Percentiles rank a stretch among this genome's conserved stretches.
phyloP scores from a whole-genome alignment of 371 early-diverging fungal species.

The Rhizopus stolonifer region DNA sequence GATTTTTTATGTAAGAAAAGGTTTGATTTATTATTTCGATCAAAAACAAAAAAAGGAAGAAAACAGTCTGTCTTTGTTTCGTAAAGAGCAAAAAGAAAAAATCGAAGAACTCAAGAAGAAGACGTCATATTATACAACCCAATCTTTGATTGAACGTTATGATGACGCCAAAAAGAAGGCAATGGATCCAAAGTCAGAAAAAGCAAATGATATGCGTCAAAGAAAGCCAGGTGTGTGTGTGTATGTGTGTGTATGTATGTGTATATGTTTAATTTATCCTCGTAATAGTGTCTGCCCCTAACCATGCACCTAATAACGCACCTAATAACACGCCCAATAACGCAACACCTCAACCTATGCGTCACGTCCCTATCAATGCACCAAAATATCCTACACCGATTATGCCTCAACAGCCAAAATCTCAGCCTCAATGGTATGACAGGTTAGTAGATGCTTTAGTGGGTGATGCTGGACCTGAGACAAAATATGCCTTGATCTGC shows the following conservation, averaged over 20 bases:
- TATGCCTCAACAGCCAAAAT: conserved; percentile 15
- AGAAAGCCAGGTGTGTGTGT: conserved; percentile 11
- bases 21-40: conserved; percentile 56
- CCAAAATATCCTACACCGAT: neutral
- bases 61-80: conserved; percentile 47
- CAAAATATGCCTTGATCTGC: conserved; percentile 92
- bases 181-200: conserved; percentile 3
- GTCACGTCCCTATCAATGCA: conserved; percentile 8
- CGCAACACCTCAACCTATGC: neutral
- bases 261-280: neutral
- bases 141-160: conserved; percentile 88
- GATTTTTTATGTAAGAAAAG: conserved; percentile 52
- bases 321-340: neutral
- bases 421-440: conserved; percentile 72
- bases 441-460: conserved; percentile 84
- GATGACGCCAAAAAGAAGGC: conserved; percentile 47
- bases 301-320: too few relatives aligned
- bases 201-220: conserved; percentile 14
- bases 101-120: conserved; percentile 91
- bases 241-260: too few relatives aligned
- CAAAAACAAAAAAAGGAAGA: conserved; percentile 64
- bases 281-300: conserved; percentile 16
- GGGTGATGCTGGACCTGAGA: conserved; percentile 80
- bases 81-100: conserved; percentile 62
- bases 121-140: conserved; percentile 86